phyloP scores from a whole-genome alignment of 2,329 filamentous ascomycete genomes.

The Myotisia sp. region DNA sequence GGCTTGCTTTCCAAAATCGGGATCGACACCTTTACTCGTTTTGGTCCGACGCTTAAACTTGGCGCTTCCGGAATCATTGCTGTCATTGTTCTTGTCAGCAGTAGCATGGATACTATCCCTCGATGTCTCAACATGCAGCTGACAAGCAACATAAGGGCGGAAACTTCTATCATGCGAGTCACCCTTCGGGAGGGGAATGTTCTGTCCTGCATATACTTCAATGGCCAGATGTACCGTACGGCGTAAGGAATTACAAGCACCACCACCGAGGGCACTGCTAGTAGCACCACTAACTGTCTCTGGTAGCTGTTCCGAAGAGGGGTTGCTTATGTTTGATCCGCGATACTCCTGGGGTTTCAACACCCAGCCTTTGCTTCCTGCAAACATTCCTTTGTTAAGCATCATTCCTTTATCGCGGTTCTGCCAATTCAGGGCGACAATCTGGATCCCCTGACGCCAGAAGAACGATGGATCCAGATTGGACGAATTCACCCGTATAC shows the following conservation, averaged over 20 bases:
- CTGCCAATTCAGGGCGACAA: constrained; percentile 91
- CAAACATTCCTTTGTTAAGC: constrained; percentile 89
- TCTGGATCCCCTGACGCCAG: constrained; percentile 79
- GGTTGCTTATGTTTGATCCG: constrained; percentile 15
- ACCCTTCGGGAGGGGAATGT: constrained; percentile 51
- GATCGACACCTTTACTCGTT: constrained; percentile 44
- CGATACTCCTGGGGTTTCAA: constrained; percentile 69
- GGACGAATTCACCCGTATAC: constrained; percentile 65
- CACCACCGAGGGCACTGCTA: constrained; percentile 14
- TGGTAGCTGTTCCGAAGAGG: constrained; percentile 17
- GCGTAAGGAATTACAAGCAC: constrained; percentile 16
- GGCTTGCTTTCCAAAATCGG: constrained; percentile 48
- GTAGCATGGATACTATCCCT: constrained; percentile 32
- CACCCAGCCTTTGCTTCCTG: constrained; percentile 66
- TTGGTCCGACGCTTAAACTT: constrained; percentile 47
- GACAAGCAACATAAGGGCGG: constrained; percentile 61
- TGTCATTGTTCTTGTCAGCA: constrained; percentile 38
- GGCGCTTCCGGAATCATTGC: constrained; percentile 35
- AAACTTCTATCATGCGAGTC: constrained; percentile 45
- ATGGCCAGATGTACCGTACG: constrained; percentile 53
- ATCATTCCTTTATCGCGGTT: constrained; percentile 85
- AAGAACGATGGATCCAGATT: constrained; percentile 75
- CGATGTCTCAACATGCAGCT: constrained; percentile 64
- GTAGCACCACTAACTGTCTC: constrained; percentile 17
- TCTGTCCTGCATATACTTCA: constrained; percentile 61